phyloP scores from a whole-genome alignment of 73 alveolate species.

The Uronychia binucleata region DNA sequence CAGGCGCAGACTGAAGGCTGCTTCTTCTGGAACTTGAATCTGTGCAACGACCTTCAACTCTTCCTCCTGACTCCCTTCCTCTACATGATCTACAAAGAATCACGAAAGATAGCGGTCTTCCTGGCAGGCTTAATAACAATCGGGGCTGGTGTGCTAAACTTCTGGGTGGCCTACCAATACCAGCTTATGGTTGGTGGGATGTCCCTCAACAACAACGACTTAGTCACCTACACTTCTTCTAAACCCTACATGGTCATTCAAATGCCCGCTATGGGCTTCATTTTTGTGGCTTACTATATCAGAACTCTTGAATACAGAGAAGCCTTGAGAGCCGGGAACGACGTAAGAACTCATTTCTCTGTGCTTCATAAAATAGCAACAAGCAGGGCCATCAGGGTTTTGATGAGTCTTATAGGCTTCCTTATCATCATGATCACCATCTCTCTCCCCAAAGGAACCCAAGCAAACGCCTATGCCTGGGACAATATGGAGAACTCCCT shows the following conservation, averaged over 20 bases:
- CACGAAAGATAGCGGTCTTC: not conserved
- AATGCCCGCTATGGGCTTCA: not conserved
- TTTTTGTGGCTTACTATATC: not conserved
- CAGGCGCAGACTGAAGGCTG: slow-evolving; percentile 43
- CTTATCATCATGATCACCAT: not conserved
- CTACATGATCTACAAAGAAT: not conserved
- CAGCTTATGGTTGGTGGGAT: not conserved
- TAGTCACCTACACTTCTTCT: not conserved
- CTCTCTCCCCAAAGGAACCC: not conserved
- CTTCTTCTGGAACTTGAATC: slow-evolving; percentile 17
- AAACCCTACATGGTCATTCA: not conserved
- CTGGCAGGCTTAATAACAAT: not conserved
- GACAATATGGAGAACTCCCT: not conserved
- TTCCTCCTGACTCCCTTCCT: not conserved
- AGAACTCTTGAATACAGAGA: not conserved
- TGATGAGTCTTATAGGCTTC: not conserved
- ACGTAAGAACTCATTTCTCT: not conserved
- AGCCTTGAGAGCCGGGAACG: not conserved
- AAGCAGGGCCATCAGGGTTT: not conserved
- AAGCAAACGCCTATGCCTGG: not conserved
- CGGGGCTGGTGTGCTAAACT: not conserved
- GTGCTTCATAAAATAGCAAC: not conserved
- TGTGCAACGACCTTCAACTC: not conserved
- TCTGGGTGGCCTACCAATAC: not conserved
- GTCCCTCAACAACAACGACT: not conserved